Base-by-base conservation (phyloP, 306 rosid genomes). In the Potentilla sterilis region DNA sequence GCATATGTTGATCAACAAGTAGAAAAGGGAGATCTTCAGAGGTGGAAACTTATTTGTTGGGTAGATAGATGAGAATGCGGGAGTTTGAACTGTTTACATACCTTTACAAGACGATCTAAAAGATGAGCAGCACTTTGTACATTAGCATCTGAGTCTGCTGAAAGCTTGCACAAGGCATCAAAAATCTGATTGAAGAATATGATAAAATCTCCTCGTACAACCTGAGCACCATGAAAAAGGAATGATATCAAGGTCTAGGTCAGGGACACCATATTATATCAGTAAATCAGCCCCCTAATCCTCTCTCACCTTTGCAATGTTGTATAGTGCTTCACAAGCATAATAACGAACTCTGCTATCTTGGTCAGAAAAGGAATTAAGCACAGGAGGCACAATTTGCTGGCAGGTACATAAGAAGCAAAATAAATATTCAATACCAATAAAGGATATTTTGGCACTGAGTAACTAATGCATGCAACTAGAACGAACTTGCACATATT, bases 41-140 rank as follows among this genome's bases (percentile, higher is more conserved):
- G 68, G 46, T 67, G 34, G 55, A 61, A 32, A 42, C 24, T 18
- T 2, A 49, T 34, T 55, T 35, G 15, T 70, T 55, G 19, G 59
- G 32, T 64, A 16, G 54, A 32, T 34, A 80, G 22, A 32, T 21
- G 78, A 59, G 42, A 79, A 67, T 66, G 68, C 52, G 11, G 70
- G 59, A 62, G 70, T 62, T 72, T 28, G 15, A 12, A 67, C 35
- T 54, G 32, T 38, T 48, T 48, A 21, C 21, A 46, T 83, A 92
- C 99, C 97, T 96, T 96, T 82, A 92, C 99, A 79, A 96, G 98
- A 62, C 92, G 96, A 83, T 96, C 99, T 81, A 96, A 86, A 74
- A 96, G 98, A 81, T 90, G 97, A 67, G 99, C 99, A 70, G 98
- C 99, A 84, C 98, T 96, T 83, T 96, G 99, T 75, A 96, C 99